A percentile compares a stretch with the other conserved stretches of the same genome.
phyloP scores from a whole-genome alignment of 2,329 filamentous ascomycete genomes.

The Trichophyton simii region DNA sequence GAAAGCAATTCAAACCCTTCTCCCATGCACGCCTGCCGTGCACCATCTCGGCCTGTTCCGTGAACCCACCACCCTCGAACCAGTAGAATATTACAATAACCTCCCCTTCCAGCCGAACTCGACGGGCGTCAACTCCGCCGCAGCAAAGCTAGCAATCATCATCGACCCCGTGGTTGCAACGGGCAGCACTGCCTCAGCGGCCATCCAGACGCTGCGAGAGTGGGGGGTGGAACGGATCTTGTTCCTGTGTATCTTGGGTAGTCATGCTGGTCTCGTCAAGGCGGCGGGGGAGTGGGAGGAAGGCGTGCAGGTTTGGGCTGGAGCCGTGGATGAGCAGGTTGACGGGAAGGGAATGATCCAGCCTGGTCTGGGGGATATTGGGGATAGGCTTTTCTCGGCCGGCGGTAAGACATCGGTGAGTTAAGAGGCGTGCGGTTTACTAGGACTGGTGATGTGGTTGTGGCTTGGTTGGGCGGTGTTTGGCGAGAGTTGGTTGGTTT shows the following conservation, averaged over 20 bases:
- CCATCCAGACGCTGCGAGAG: constrained; percentile 76
- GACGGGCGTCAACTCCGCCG: constrained; percentile 27
- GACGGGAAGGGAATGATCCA: constrained; percentile 79
- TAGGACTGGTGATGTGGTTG: not conserved
- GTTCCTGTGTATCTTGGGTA: constrained; percentile 63
- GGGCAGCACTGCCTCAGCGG: constrained; percentile 75
- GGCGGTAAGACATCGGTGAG: constrained; percentile 50
- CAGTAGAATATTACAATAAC: constrained; percentile 97
- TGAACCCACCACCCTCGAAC: constrained; percentile 72
- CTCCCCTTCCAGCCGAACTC: constrained; percentile 50
- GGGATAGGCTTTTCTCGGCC: constrained; percentile 79
- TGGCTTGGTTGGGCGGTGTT: not conserved
- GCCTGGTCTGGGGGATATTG: constrained; percentile 80
- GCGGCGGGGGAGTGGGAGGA: constrained; percentile 67
- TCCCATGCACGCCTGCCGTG: constrained; percentile 66
- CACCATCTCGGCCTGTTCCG: constrained; percentile 94
- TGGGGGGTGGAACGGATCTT: constrained; percentile 82
- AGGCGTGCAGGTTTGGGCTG: constrained; percentile 56
- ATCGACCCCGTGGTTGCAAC: constrained; percentile 91
- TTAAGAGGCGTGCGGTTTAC: not conserved
- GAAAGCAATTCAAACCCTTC: constrained; percentile 63
- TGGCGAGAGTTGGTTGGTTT: not conserved
- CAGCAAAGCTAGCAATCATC: constrained; percentile 60
- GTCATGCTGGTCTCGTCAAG: constrained; percentile 53
- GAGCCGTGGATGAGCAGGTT: constrained; percentile 60